A percentile compares a stretch with the other conserved stretches of the same genome.
Evolutionary conservation across 805 yeast genomes (phyloP).

Genomic region (Starmerella sp.): DNA sequence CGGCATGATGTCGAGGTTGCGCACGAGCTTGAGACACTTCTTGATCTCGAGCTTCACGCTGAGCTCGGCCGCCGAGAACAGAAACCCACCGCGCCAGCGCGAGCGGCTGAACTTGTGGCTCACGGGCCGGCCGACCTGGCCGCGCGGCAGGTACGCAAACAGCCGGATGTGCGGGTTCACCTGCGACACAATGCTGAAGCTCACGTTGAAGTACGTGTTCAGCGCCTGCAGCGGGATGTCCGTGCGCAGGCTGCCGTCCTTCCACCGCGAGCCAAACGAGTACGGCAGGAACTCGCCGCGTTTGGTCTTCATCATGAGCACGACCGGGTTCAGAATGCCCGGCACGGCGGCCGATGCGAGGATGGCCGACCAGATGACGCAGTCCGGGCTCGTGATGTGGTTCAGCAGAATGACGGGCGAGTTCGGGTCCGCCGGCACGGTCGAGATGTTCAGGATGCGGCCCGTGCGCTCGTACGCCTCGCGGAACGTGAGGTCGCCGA

Average conservation of each 20-base stretch:
- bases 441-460: slow-evolving; percentile 55
- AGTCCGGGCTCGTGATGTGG: slow-evolving; percentile 64
- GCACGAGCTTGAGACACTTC: slow-evolving; percentile 64
- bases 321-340: slow-evolving; percentile 69
- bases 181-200: slow-evolving; percentile 66
- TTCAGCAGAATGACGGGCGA: slow-evolving; percentile 72
- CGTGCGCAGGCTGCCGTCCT: slow-evolving; percentile 68
- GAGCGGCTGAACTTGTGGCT: slow-evolving; percentile 40
- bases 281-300: slow-evolving; percentile 45
- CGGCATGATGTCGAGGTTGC: slow-evolving; percentile 56
- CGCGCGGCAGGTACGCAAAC: slow-evolving; percentile 67
- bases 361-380: slow-evolving; percentile 70
- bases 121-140: slow-evolving; percentile 72
- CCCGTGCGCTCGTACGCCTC: slow-evolving; percentile 65
- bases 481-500: slow-evolving; percentile 58
- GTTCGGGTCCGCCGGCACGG: slow-evolving; percentile 73
- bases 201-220: slow-evolving; percentile 64
- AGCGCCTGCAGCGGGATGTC: slow-evolving; percentile 67
- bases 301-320: slow-evolving; percentile 54
- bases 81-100: slow-evolving; percentile 65
- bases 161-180: slow-evolving; percentile 73
- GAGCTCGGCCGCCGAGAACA: slow-evolving; percentile 61
- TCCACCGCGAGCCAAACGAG: slow-evolving; percentile 64
- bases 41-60: slow-evolving; percentile 58
- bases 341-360: slow-evolving; percentile 77